Conservation (phyloP, 164 flowering plant genomes). For the Hamamelis virginiana region DNA sequence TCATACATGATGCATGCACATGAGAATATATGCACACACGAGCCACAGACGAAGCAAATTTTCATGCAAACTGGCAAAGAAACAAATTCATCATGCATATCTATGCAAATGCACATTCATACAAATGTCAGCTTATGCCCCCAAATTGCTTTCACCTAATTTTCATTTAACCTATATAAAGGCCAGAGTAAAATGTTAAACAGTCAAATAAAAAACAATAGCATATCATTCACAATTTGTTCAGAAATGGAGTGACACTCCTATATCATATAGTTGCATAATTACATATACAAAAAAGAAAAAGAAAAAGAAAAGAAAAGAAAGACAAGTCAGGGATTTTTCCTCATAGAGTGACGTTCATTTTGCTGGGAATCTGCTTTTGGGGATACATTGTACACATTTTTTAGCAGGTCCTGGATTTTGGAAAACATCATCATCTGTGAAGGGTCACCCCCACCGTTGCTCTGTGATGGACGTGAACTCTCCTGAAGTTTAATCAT, state of each 20-base stretch:
- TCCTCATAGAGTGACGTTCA: constrained; percentile 40
- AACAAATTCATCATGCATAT: neutral
- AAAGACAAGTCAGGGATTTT: constrained; percentile 31
- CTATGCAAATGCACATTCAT: neutral
- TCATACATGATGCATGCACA: neutral
- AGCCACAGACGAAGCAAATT: no score
- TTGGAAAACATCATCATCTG: constrained; percentile 55
- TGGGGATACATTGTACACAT: constrained; percentile 48
- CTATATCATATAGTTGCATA: neutral
- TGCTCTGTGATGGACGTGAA: constrained; percentile 55
- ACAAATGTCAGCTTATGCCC: neutral
- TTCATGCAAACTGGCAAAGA: no score
- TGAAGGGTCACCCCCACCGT: constrained; percentile 61
- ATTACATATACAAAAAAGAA: no score
- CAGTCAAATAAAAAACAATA: neutral
- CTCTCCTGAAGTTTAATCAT: constrained; percentile 91
- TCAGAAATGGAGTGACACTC: neutral
- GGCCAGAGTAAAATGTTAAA: neutral
- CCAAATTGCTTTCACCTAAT: neutral
- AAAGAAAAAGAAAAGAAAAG: constrained; percentile 14
- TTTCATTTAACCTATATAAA: neutral
- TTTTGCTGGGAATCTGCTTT: constrained; percentile 45
- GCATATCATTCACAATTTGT: neutral
- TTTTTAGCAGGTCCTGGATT: constrained; percentile 71
- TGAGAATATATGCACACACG: no score